phyloP scores from a whole-genome alignment of 1,284 basidiomycete species.

The Bjerkandera adusta region DNA sequence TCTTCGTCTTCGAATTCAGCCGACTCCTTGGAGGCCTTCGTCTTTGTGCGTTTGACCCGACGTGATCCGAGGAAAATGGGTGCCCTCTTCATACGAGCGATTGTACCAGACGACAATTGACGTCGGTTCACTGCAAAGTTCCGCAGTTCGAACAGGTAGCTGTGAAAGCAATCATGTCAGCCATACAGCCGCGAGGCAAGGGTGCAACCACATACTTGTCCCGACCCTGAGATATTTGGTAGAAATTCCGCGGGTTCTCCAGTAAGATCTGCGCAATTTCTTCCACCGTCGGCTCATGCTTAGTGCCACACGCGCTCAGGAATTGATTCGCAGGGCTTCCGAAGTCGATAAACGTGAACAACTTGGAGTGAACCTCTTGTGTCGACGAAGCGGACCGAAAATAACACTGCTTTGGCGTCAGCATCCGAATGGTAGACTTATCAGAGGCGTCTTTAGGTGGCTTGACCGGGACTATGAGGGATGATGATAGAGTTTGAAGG shows the following conservation, averaged over 20 bases:
- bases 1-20: constrained; percentile 53
- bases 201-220: constrained; percentile 48
- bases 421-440: constrained; percentile 39
- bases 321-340: constrained; percentile 83
- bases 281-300: constrained; percentile 84
- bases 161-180: constrained; percentile 29
- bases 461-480: constrained; percentile 55
- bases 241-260: constrained; percentile 68
- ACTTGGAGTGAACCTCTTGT: constrained; percentile 61
- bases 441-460: constrained; percentile 25
- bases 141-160: constrained; percentile 82
- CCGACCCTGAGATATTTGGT: constrained; percentile 60
- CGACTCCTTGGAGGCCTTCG: constrained; percentile 24
- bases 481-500: constrained; percentile 45
- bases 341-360: constrained; percentile 91
- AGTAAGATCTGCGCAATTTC: constrained; percentile 71
- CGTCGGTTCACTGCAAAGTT: constrained; percentile 80
- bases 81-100: constrained; percentile 64
- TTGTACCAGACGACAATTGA: constrained; percentile 54
- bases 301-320: constrained; percentile 85
- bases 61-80: constrained; percentile 76
- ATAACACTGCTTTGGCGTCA: constrained; percentile 70
- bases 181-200: background rate
- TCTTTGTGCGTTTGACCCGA: constrained; percentile 43
- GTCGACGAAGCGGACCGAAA: constrained; percentile 51